Evolutionary conservation across 768 basidiomycete species (phyloP).

Genomic region (Termitomyces sp.): DNA sequence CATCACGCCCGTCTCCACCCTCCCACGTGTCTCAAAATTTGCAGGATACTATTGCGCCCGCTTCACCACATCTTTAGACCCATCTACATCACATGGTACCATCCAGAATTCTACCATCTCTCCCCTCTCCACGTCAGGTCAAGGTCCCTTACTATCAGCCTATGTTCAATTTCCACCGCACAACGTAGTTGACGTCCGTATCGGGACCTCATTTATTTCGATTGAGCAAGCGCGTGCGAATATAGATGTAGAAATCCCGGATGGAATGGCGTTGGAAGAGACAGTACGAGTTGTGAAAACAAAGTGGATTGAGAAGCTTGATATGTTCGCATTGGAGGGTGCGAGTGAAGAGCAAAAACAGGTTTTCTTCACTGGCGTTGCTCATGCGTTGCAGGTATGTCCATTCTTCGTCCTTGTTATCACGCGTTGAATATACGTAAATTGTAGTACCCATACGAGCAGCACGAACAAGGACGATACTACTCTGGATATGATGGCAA

Average conservation of each 20-base stretch:
- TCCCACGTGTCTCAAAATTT: conserved; percentile 32
- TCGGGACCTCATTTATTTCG: conserved; percentile 75
- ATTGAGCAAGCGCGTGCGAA: conserved; percentile 55
- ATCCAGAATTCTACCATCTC: conserved; percentile 37
- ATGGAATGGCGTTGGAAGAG: conserved; percentile 39
- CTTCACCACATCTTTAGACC: conserved; percentile 34
- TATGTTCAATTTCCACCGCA: conserved; percentile 40
- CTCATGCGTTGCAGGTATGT: conserved; percentile 53
- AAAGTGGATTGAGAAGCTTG: conserved; percentile 55
- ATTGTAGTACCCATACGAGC: conserved; percentile 70
- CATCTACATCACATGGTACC: conserved; percentile 35
- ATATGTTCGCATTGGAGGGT: conserved; percentile 43
- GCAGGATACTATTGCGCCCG: conserved; percentile 57
- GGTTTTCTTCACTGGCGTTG: conserved; percentile 57
- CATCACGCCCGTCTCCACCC: conserved; percentile 49
- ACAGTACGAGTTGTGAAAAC: conserved; percentile 43
- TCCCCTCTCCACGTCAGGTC: conserved; percentile 21
- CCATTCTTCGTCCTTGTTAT: not conserved
- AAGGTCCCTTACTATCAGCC: conserved; percentile 45
- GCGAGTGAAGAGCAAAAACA: conserved; percentile 41
- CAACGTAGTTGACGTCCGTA: conserved; percentile 51
- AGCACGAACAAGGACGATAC: conserved; percentile 59
- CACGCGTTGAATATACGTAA: not conserved
- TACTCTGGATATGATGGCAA: conserved; percentile 74
- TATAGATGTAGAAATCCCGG: conserved; percentile 41